Base-by-base conservation (phyloP, 2,329 filamentous ascomycete species). In the Neoarthrinium moseri region DNA sequence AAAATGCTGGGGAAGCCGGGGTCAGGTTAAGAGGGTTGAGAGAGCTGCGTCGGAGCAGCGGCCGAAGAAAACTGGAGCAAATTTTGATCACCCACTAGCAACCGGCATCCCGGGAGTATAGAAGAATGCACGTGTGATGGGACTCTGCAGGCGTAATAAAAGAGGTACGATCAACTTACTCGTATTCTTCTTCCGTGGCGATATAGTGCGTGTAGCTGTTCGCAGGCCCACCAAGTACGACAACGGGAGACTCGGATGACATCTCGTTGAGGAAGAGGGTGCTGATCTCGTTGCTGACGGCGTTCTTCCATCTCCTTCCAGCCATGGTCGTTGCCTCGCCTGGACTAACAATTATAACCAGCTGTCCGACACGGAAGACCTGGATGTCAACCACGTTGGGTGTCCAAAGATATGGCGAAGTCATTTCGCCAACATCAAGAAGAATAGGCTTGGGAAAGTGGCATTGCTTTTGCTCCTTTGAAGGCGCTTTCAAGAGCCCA, bases 301-400 rank as follows among this genome's bases (percentile, higher is more conserved):
- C 84, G 24, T 81, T 75, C 59, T 86, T 88, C 91, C 92, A 96
- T 21, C 92, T 81, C 18, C 91, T 80, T 1, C 91, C 91, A 2
- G 89, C 81, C 92, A 96, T 97, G 4, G 91, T 96, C 0, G 88
- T 94, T 1, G 88, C 90, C 66, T 96, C 92, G 23, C 90, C 90
- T 0, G 91, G 87, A 24, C 86, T 87, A 22, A 96, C 81, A 51
- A 96, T 83, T 51, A 96, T 86, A 46, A 95, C 73, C 6, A 96
- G 69, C 58, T 94, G 88, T 0, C 92, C 92, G 1, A 92, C 86
- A 11, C 92, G 86, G 12, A 96, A 74, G 23, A 87, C 75, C 62
- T 96, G 92, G 8, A 96, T 78, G 61, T 96, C 90, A 36, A 95
- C 91, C 37, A 96, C 83, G 56, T 96, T 96, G 1, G 92, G 89